Conservation (phyloP, 2,329 filamentous ascomycete genomes). For the Stachybotrys chlorohalonatus region DNA sequence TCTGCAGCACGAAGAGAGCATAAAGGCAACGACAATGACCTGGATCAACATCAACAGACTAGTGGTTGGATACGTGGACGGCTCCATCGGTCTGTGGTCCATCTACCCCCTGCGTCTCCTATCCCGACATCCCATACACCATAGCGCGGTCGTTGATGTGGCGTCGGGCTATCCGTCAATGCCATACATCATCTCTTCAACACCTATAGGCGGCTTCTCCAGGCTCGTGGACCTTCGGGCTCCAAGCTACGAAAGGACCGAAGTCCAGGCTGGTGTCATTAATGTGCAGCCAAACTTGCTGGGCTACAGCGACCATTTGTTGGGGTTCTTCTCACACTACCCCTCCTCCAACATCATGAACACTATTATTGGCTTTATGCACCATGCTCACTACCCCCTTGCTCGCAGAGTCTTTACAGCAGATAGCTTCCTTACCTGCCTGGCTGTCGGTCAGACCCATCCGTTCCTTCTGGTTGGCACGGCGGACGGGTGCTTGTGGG, state of each 20-base stretch:
- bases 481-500: conserved; percentile 44
- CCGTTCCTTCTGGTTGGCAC: conserved; percentile 45
- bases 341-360: conserved; percentile 44
- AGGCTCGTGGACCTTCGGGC: conserved; percentile 43
- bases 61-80: conserved; percentile 46
- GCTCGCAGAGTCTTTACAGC: conserved; percentile 42
- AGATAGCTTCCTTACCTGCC: conserved; percentile 39
- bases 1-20: conserved; percentile 34
- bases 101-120: conserved; percentile 38
- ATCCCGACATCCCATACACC: conserved; percentile 43
- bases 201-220: conserved; percentile 43
- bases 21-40: conserved; percentile 42
- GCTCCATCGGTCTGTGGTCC: conserved; percentile 48
- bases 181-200: conserved; percentile 45
- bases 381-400: conserved; percentile 42
- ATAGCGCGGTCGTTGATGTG: conserved; percentile 44
- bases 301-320: conserved; percentile 44
- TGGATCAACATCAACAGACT: conserved; percentile 49
- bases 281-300: conserved; percentile 44
- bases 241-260: conserved; percentile 44
- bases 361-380: conserved; percentile 42
- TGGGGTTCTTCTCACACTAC: conserved; percentile 44
- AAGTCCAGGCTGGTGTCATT: conserved; percentile 40
- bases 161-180: conserved; percentile 46
- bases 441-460: conserved; percentile 40